phyloP scores from a whole-genome alignment of 129 eudicot species.

The Logfia minima region DNA sequence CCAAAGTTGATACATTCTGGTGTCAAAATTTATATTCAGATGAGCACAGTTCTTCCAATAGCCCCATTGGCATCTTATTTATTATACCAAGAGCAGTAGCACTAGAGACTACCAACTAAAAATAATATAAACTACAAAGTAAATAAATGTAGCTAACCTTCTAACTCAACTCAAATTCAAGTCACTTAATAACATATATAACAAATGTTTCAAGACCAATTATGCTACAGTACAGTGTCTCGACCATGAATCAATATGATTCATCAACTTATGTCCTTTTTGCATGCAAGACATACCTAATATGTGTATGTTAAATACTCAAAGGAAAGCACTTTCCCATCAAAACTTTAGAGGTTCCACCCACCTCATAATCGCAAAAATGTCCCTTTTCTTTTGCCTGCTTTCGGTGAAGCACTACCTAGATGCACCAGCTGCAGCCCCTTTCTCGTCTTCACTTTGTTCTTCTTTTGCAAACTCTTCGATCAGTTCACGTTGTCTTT shows the following conservation, averaged over 20 bases:
- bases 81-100: neutral
- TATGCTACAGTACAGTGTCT: constrained; percentile 9
- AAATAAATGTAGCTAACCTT: neutral
- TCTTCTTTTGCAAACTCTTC: constrained; percentile 89
- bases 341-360: constrained; percentile 31
- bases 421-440: constrained; percentile 83
- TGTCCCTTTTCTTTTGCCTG: neutral
- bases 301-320: constrained; percentile 11
- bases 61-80: neutral
- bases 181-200: constrained; percentile 18
- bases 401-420: constrained; percentile 27
- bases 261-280: constrained; percentile 17
- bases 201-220: constrained; percentile 16
- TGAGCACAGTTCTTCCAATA: neutral
- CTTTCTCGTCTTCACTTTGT: constrained; percentile 56
- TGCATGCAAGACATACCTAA: constrained; percentile 11
- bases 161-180: neutral
- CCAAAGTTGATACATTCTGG: too few species aligned
- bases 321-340: constrained; percentile 21
- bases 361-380: constrained; percentile 13
- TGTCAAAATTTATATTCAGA: too few species aligned
- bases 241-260: neutral
- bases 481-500: constrained; percentile 73
- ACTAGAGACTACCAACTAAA: neutral
- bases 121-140: neutral